phyloP scores from a whole-genome alignment of 129 eudicot genomes.

The Escallonia herrerae region DNA sequence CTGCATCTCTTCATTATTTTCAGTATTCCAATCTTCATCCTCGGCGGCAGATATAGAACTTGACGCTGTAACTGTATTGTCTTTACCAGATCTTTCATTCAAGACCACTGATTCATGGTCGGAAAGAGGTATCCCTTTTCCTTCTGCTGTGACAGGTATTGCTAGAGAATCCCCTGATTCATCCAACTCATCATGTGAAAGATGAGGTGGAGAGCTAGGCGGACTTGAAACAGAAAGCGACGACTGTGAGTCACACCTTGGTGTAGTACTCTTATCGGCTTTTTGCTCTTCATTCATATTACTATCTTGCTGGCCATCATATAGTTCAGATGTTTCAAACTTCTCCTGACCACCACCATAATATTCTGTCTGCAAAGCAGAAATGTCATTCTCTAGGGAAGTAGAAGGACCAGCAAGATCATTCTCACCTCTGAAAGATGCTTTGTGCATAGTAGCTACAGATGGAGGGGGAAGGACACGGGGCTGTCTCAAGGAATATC shows the following conservation, averaged over 20 bases:
- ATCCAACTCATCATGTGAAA: slow-evolving; percentile 86
- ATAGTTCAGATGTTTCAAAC: slow-evolving; percentile 30
- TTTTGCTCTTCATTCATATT: slow-evolving; percentile 30
- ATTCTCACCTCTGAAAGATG: slow-evolving; percentile 48
- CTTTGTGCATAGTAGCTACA: slow-evolving; percentile 40
- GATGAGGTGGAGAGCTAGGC: slow-evolving; percentile 80
- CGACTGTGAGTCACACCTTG: slow-evolving; percentile 81
- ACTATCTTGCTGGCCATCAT: slow-evolving; percentile 6
- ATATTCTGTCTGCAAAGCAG: slow-evolving; percentile 37
- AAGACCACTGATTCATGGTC: slow-evolving; percentile 23
- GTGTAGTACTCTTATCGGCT: slow-evolving; percentile 23
- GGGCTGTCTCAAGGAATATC: slow-evolving; percentile 76
- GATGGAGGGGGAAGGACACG: slow-evolving; percentile 92
- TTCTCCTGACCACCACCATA: slow-evolving; percentile 32
- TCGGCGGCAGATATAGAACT: slow-evolving; percentile 51
- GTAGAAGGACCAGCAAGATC: slow-evolving; percentile 51
- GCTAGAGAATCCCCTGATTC: slow-evolving; percentile 61
- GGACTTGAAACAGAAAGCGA: slow-evolving; percentile 84
- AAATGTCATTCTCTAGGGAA: slow-evolving; percentile 24
- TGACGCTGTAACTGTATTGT: slow-evolving; percentile 15
- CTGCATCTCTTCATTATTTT: slow-evolving; percentile 59
- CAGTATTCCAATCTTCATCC: slow-evolving; percentile 86
- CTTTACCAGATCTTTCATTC: slow-evolving; percentile 35
- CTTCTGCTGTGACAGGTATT: slow-evolving; percentile 35
- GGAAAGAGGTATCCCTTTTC: slow-evolving; percentile 18